A percentile compares a stretch with the other conserved stretches of the same genome.
Evolutionary conservation across 1,139 yeast species (phyloP).

Genomic region (Pichia sp.): DNA sequence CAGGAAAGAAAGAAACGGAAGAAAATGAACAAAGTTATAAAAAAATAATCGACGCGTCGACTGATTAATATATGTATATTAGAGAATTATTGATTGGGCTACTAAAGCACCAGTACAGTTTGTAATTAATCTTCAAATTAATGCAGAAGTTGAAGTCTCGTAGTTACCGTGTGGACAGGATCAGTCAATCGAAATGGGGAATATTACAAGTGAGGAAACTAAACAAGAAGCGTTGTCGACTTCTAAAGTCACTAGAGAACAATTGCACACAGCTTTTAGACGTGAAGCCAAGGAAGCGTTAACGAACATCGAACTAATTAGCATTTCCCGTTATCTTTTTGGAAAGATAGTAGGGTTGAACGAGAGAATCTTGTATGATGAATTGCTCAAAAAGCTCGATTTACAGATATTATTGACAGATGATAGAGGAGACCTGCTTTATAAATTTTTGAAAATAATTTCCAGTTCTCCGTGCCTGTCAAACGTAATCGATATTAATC

Average conservation of each 20-base stretch:
- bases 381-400: constrained; percentile 1
- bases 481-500: not conserved
- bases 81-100: not conserved
- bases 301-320: constrained; percentile 12
- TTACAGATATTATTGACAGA: not conserved
- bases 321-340: constrained; percentile 10
- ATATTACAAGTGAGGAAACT: constrained; percentile 1
- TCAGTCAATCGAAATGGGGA: constrained; percentile 8
- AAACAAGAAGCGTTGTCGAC: not conserved
- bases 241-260: not conserved
- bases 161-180: not conserved
- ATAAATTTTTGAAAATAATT: constrained; percentile 4
- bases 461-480: constrained; percentile 13
- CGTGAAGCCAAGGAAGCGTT: constrained; percentile 5
- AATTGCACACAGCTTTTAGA: constrained; percentile 2
- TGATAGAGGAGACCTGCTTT: constrained; percentile 1
- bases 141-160: not conserved
- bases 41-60: constrained; percentile 5
- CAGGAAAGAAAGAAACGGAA: constrained; percentile 43
- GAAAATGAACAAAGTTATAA: not conserved
- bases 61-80: not conserved
- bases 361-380: constrained; percentile 2
- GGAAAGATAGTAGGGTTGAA: constrained; percentile 9
- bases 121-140: not conserved
- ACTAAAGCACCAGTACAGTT: not conserved